phyloP scores from a whole-genome alignment of 2,329 filamentous ascomycete genomes.

The Thielaviopsis ethacetica region DNA sequence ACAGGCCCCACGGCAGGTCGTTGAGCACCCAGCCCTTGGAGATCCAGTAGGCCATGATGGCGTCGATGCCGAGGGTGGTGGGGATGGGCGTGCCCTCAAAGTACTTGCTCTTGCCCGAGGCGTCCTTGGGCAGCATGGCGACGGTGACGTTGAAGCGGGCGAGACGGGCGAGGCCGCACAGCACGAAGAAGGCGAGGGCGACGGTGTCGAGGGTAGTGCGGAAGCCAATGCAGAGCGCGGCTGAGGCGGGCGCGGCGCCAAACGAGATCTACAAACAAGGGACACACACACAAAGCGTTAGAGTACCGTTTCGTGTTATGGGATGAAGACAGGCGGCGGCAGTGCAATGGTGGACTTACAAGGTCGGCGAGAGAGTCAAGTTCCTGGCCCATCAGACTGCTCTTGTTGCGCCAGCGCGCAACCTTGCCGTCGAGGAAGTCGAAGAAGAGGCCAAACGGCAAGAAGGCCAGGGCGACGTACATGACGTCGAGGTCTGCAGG shows the following conservation, averaged over 20 bases:
- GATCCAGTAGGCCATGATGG: conserved; percentile 80
- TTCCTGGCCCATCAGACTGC: conserved; percentile 94
- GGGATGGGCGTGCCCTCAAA: conserved; percentile 97
- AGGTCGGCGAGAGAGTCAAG: conserved; percentile 89
- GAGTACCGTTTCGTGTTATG: background rate
- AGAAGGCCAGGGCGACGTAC: conserved; percentile 69
- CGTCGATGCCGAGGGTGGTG: conserved; percentile 66
- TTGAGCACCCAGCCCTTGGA: conserved; percentile 64
- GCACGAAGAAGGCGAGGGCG: conserved; percentile 70
- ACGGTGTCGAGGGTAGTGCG: conserved; percentile 73
- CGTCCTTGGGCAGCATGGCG: conserved; percentile 76
- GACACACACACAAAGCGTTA: background rate
- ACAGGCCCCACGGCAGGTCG: conserved; percentile 59
- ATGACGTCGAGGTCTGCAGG: conserved; percentile 49
- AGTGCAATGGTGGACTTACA: conserved; percentile 34
- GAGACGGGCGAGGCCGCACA: conserved; percentile 82
- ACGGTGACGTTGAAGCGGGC: conserved; percentile 98
- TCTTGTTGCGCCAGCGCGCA: conserved; percentile 91
- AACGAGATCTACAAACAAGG: conserved; percentile 64
- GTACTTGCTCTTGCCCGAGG: conserved; percentile 77
- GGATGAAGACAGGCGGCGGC: background rate
- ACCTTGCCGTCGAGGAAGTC: conserved; percentile 97
- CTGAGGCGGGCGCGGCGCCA: conserved; percentile 72
- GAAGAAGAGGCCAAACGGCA: conserved; percentile 90
- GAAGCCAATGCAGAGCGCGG: conserved; percentile 77